Percentiles rank a stretch among this genome's conserved stretches.
Conservation (phyloP, 2,329 filamentous ascomycete species). For the Ploettnerulaceae sp. region DNA sequence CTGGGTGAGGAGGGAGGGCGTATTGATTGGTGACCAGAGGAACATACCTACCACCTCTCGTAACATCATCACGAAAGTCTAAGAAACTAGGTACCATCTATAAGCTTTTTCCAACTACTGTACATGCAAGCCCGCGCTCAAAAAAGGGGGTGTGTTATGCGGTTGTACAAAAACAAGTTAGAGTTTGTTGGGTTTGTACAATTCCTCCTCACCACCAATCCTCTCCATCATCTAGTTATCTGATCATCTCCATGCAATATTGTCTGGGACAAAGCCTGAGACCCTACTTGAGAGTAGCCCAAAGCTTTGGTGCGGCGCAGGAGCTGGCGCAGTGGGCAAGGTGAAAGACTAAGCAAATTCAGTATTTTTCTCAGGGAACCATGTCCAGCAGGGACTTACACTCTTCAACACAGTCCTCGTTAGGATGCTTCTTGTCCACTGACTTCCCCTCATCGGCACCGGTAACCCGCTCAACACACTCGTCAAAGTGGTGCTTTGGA, state of each 20-base stretch:
- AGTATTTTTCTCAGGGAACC: too few species aligned
- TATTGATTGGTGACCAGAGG: too few species aligned
- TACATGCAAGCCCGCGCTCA: conserved; percentile 28
- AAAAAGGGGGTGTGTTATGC: conserved; percentile 25
- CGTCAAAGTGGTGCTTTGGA: conserved; percentile 96
- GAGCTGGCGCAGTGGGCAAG: conserved; percentile 89
- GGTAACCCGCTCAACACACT: conserved; percentile 93
- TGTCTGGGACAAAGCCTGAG: conserved; percentile 8
- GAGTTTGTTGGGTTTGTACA: too few species aligned
- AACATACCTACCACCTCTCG: neutral
- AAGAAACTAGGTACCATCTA: conserved; percentile 14
- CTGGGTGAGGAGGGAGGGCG: too few species aligned
- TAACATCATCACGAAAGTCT: neutral
- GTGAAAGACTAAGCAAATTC: conserved; percentile 77
- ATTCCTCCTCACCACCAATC: conserved; percentile 10
- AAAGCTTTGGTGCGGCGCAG: conserved; percentile 96
- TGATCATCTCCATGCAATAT: conserved; percentile 11
- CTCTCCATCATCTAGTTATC: conserved; percentile 19
- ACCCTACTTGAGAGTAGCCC: conserved; percentile 81
- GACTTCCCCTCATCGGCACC: conserved; percentile 54
- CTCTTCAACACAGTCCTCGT: conserved; percentile 98
- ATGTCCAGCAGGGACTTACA: conserved; percentile 59
- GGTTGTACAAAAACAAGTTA: conserved; percentile 29
- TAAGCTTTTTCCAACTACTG: conserved; percentile 30
- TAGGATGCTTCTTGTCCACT: conserved; percentile 63